Evolutionary conservation across 1,139 yeast species (phyloP).

Genomic region (Diutina rugosa): DNA sequence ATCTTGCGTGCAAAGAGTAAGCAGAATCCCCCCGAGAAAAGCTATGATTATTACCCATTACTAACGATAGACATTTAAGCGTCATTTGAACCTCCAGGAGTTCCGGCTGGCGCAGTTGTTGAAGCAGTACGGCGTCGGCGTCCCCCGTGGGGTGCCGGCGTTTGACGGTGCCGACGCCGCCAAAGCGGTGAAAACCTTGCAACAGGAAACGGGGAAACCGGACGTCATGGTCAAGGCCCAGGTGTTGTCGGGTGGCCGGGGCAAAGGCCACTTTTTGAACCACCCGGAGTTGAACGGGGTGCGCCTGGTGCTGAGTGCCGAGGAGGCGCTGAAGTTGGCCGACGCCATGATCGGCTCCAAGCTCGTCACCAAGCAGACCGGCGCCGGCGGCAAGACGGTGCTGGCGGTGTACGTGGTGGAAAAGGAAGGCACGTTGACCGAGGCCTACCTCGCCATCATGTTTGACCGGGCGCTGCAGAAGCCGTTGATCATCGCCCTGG

Average conservation of each 20-base stretch:
- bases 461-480: slow-evolving; percentile 87
- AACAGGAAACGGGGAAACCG: slow-evolving; percentile 30
- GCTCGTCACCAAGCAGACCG: slow-evolving; percentile 95
- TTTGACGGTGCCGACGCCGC: slow-evolving; percentile 82
- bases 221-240: slow-evolving; percentile 96
- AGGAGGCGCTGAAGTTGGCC: slow-evolving; percentile 80
- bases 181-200: slow-evolving; percentile 52
- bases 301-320: slow-evolving; percentile 72
- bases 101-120: slow-evolving; percentile 89
- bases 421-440: slow-evolving; percentile 87
- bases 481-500: slow-evolving; percentile 89
- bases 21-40: too few species aligned
- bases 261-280: slow-evolving; percentile 88
- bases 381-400: slow-evolving; percentile 93
- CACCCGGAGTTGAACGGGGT: slow-evolving; percentile 96
- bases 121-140: slow-evolving; percentile 73
- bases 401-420: slow-evolving; percentile 94
- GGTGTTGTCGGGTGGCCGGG: slow-evolving; percentile 98
- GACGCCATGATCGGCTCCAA: slow-evolving; percentile 85
- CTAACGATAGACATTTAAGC: slow-evolving; percentile 20
- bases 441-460: slow-evolving; percentile 88
- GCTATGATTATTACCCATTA: too few species aligned
- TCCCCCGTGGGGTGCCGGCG: slow-evolving; percentile 88
- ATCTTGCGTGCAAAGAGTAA: neutral
- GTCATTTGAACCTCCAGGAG: slow-evolving; percentile 87